phyloP scores from a whole-genome alignment of 2,329 filamentous ascomycete species.

The Ceratocystis albifundus region DNA sequence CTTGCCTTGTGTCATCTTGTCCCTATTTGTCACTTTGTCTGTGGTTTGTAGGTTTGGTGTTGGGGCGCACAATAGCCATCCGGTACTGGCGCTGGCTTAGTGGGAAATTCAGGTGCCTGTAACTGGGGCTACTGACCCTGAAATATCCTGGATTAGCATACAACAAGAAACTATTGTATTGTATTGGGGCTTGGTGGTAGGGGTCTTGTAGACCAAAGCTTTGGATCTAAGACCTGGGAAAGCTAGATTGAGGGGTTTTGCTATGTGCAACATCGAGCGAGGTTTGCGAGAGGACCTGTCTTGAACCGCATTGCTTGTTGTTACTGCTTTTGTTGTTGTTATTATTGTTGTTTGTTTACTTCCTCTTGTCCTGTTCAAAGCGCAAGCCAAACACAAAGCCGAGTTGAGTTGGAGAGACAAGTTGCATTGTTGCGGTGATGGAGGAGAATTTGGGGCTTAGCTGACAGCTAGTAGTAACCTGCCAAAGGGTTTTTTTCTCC shows the following conservation, averaged over 20 bases:
- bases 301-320: neutral
- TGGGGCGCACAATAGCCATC: neutral
- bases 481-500: too few relatives aligned
- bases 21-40: conserved; percentile 3
- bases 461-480: too few relatives aligned
- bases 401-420: too few relatives aligned
- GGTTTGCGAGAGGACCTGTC: neutral
- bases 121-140: neutral
- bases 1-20: neutral
- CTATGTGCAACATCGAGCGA: neutral
- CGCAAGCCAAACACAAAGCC: too few relatives aligned
- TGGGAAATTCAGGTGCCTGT: neutral
- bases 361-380: too few relatives aligned
- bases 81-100: neutral
- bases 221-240: neutral
- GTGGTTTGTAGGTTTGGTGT: neutral
- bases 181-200: neutral
- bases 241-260: neutral
- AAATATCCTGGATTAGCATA: conserved; percentile 8
- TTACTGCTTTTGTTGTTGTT: neutral
- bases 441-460: too few relatives aligned
- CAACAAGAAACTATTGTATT: neutral
- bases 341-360: neutral
- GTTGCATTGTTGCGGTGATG: too few relatives aligned
- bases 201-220: neutral